These are phyloP conservation scores for Cercospora sp. DNA, from an alignment of 2,329 filamentous ascomycete genomes.

Conservation along the genomic window DNA sequence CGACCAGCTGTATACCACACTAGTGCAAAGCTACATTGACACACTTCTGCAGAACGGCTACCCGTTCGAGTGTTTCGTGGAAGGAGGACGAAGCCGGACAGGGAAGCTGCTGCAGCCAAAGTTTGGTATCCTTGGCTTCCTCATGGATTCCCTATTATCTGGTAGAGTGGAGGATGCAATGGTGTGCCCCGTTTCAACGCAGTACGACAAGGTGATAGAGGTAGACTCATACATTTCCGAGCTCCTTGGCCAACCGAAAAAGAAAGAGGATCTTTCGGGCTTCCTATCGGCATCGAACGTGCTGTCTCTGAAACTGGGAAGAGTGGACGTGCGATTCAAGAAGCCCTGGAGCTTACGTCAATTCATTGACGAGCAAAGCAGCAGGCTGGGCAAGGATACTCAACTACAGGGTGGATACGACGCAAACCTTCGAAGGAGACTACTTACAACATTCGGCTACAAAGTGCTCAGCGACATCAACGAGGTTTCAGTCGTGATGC, in stretches of 20 bases:
- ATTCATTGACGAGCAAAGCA: conserved; percentile 77
- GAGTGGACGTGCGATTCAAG: conserved; percentile 94
- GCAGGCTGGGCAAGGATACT: conserved; percentile 43
- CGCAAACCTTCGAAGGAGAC: conserved; percentile 58
- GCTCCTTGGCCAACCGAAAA: conserved; percentile 88
- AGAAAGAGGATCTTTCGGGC: conserved; percentile 87
- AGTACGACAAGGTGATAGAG: conserved; percentile 99
- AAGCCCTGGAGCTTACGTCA: conserved; percentile 87
- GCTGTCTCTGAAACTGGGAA: conserved; percentile 80
- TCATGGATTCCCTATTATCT: conserved; percentile 85
- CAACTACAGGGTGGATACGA: conserved; percentile 44
- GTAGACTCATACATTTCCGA: conserved; percentile 96
- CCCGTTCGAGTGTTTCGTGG: conserved; percentile 97
- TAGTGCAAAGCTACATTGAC: conserved; percentile 97
- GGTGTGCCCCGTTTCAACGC: conserved; percentile 92
- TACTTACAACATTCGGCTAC: conserved; percentile 86
- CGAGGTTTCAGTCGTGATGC: conserved; percentile 95
- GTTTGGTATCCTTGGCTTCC: conserved; percentile 89
- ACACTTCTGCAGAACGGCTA: conserved; percentile 85
- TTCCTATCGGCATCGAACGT: conserved; percentile 89
- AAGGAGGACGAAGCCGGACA: conserved; percentile 87
- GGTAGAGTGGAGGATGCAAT: conserved; percentile 87
- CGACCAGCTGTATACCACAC: conserved; percentile 81
- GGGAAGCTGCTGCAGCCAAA: conserved; percentile 93
- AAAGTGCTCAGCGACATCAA: conserved; percentile 94